A percentile compares a stretch with the other conserved stretches of the same genome.
These are phyloP conservation scores for Scenedesmus sp. DNA, from an alignment of 163 green algal genomes.

Conservation along the genomic window DNA sequence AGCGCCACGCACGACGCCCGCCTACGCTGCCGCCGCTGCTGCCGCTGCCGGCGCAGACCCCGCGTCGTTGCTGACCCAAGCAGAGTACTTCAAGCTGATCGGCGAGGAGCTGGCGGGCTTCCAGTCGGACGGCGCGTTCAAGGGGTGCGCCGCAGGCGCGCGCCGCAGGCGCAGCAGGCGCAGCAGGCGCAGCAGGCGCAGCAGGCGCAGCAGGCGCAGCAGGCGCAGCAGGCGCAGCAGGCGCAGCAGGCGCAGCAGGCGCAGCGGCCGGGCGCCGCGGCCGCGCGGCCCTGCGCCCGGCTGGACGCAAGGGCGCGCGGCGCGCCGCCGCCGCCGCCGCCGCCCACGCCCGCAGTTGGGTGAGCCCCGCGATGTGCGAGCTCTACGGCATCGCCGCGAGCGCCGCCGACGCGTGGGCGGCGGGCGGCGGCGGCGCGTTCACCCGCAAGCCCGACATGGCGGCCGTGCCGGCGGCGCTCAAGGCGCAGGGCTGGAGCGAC, in stretches of 20 bases:
- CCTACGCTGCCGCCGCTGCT: not conserved
- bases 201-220: too few species aligned
- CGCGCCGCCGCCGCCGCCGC: not conserved
- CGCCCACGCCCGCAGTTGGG: conserved; percentile 65
- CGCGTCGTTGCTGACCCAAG: conserved; percentile 44
- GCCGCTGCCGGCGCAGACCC: not conserved
- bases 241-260: not conserved
- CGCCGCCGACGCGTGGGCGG: conserved; percentile 63
- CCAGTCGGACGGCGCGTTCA: conserved; percentile 56
- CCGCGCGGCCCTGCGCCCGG: too few species aligned
- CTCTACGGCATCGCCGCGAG: conserved; percentile 56
- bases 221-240: too few species aligned
- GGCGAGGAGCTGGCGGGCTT: conserved; percentile 44
- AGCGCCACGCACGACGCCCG: too few species aligned
- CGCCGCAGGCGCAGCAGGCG: too few species aligned
- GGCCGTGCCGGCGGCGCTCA: conserved; percentile 52
- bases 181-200: too few species aligned
- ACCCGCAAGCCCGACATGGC: conserved; percentile 62
- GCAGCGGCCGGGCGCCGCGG: too few species aligned
- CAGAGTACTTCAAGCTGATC: conserved; percentile 54
- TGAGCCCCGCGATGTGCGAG: conserved; percentile 49
- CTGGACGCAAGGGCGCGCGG: not conserved
- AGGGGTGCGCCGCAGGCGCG: too few species aligned
- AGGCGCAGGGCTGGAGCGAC: conserved; percentile 61
- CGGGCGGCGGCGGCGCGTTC: conserved; percentile 63